Evolutionary conservation across 148 eudicot genomes (phyloP), one percentile per base, ranked within the genome.

Genomic region (Rhododendron mucronatum): DNA sequence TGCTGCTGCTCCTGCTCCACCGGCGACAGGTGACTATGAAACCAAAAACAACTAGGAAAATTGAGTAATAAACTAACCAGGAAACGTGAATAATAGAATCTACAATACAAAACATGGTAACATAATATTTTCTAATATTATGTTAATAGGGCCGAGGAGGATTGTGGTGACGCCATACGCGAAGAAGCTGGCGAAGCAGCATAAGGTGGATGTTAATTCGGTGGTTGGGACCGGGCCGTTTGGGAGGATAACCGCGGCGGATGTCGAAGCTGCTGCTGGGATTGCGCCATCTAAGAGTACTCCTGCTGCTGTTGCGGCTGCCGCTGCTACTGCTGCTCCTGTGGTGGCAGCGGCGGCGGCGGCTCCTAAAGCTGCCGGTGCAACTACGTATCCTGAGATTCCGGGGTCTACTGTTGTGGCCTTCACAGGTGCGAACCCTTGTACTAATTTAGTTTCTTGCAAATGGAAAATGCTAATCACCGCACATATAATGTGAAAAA

Each of bases 81-180:
- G 61, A 18, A 55, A 55, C 18, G 16, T 4, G 61, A 55, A 55
- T 55, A 55, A 18, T 3, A 18, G 61, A 55, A 55, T 16, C 5
- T 55, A 55, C 61, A 16, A 93, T 55, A 4, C 21, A 4, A 18
- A 55, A 55, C 61, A 16, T 55, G 61, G 1, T 55, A 3, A 55
- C 23, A 18, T 16, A 4, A 18, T 55, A 15, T 55, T 3, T 15
- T 55, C 61, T 16, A 18, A 16, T 55, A 55, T 55, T 15, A 18
- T 16, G 61, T 55, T 55, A 55, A 55, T 55, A 98, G 98, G 96
- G 63, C 98, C 98, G 47, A 95, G 89, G 91, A 95, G 98, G 89
- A 92, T 97, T 79, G 98, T 97, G 86, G 99, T 98, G 15, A 93
- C 98, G 80, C 99, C 98, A 1, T 95, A 95, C 53, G 99, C 99